Percentiles rank a stretch among this genome's conserved stretches.
These are phyloP conservation scores for Vitis hybrid DNA, from an alignment of 177 flowering plant species.

Conservation along the genomic window DNA sequence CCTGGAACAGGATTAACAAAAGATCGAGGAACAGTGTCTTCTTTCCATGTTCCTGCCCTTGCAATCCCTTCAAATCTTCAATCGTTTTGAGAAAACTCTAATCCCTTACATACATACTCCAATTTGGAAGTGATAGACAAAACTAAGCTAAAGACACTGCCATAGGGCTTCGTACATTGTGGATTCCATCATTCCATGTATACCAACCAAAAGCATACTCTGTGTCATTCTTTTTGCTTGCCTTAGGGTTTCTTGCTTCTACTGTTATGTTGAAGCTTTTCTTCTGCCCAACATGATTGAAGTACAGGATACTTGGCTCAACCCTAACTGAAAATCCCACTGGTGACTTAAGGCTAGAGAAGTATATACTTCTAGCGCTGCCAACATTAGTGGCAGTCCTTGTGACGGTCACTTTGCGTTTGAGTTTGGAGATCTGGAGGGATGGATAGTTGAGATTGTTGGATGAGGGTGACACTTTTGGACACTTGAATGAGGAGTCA, in stretches of 20 bases:
- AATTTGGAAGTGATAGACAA: no score
- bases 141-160: conserved; percentile 45
- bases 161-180: conserved; percentile 73
- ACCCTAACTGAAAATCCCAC: conserved; percentile 49
- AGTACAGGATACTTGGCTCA: conserved; percentile 46
- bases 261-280: conserved; percentile 71
- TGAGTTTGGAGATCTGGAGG: conserved; percentile 55
- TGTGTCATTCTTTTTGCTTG: neutral
- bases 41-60: no score
- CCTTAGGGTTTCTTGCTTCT: conserved; percentile 8
- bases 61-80: no score
- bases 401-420: conserved; percentile 39
- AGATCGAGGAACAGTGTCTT: no score
- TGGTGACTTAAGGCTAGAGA: conserved; percentile 43
- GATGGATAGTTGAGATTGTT: conserved; percentile 79
- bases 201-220: conserved; percentile 71
- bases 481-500: conserved; percentile 47
- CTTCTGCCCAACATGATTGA: conserved; percentile 50
- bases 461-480: conserved; percentile 30
- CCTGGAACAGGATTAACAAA: no score
- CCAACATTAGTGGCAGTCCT: conserved; percentile 84
- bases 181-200: conserved; percentile 69
- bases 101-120: no score
- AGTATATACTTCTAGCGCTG: conserved; percentile 37
- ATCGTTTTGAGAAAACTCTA: no score